Evolutionary conservation across 306 rosid genomes (phyloP), one percentile per base, ranked within the genome.

Genomic region (Nissolia schottii): DNA sequence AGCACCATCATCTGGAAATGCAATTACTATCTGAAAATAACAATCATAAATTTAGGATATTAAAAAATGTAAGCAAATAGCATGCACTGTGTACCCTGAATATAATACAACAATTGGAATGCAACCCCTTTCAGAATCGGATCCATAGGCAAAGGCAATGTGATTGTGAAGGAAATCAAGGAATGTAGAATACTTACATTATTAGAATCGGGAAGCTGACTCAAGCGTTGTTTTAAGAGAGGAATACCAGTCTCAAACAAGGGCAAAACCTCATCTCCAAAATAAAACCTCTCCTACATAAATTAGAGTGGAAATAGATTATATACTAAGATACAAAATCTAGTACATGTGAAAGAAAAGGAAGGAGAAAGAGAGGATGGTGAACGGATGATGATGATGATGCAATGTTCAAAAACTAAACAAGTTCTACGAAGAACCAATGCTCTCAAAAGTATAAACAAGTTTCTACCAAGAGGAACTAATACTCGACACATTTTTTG

Each of bases 1-100:
- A 71, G 99, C 99, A 72, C 99, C 99, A 76, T 94, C 97, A 55
- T 94, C 97, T 0, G 97, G 99, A 83, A 94, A 91, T 73, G 99
- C 99, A 80, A 91, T 83, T 63, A 94, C 97, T 81, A 89, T 80
- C 99, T 94, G 87, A 57, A 80, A 81, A 74, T 48, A 23, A 60
- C 13, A 40, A 63, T 70, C 18, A 58, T 60, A 40, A 76, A 45
- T 71, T 41, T 61, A 22, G 43, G 46, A 32, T 9, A 61, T 14
- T 57, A 29, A 76, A 63, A n/a, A 0, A 20, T 14, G 7, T 2
- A 50, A 56, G 64, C 38, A 74, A 67, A 53, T 60, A 24, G 58
- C 34, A 41, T 23, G 31, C 61, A 67, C 12, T 34, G 37, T 4
- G 53, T 58, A 0, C 20, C 67, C 27, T 29, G 46, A 8, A 60